Evolutionary conservation across 331 rosid genomes (phyloP), one percentile per base, ranked within the genome.

Genomic region (Quercus phellos): DNA sequence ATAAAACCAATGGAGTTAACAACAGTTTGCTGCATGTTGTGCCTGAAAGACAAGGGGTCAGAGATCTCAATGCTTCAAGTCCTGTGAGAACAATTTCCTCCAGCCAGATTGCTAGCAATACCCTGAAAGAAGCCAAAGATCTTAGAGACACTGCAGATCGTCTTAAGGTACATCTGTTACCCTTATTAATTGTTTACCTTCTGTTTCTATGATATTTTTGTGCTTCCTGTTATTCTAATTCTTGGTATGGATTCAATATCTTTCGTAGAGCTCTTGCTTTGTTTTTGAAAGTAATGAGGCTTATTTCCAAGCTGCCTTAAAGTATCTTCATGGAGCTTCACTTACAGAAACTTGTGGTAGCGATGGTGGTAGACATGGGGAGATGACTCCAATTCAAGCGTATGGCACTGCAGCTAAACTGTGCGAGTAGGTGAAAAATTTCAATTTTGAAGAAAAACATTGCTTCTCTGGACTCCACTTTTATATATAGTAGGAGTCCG

Each of bases 271-370:
- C 68, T 78, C 88, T 66, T 89, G 92, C 74, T 88, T 87, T 82
- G 79, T 56, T 70, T 87, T 85, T 21, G 93, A 90, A 83, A 90
- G 97, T 74, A 88, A 79, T 4, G 95, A 87, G 84, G 90, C 91
- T 79, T 92, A 87, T 82, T 87, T 90, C 70, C 89, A 90, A 84
- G 90, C 97, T 83, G 93, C 90, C 85, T 83, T 90, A 78, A 87
- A 87, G 84, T 92, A 84, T 90, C 93, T 92, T 78, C 93, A 80
- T 72, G 93, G 92, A 75, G 90, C 95, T 22, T 80, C 75, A n/a
- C 87, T 88, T 84, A 72, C 86, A 55, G 97, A 90, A 79, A 69
- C 74, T 75, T 80, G 78, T 71, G 55, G 81, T 51, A 74, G 74
- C 55, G 91, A 83, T 68, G 77, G 73, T 81, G 84, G 86, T 77